phyloP scores from a whole-genome alignment of 441 rosid genomes.

The Bocquillonia castaneifolia region DNA sequence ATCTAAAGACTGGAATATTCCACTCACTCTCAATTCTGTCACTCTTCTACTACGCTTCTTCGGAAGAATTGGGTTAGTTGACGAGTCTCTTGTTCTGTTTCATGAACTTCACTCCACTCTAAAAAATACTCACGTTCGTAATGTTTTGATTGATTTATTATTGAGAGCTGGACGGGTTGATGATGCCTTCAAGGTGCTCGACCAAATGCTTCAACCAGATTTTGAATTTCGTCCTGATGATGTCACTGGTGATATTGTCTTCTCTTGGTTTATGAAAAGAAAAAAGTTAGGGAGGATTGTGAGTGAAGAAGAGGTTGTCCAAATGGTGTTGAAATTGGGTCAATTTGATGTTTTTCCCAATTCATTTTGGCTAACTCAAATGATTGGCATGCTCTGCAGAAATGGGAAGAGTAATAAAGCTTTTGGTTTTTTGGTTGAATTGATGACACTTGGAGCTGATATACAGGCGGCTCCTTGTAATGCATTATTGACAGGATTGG shows the following conservation, averaged over 20 bases:
- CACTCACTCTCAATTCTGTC: slow-evolving; percentile 40
- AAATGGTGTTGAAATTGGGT: slow-evolving; percentile 41
- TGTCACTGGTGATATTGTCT: slow-evolving; percentile 41
- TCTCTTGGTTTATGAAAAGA: slow-evolving; percentile 33
- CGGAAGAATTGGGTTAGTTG: slow-evolving; percentile 43
- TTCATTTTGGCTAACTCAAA: slow-evolving; percentile 36
- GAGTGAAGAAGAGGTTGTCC: slow-evolving; percentile 34
- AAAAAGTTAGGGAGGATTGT: slow-evolving; percentile 20
- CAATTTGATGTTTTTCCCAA: slow-evolving; percentile 44
- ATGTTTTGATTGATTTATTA: slow-evolving; percentile 33
- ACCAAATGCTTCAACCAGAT: slow-evolving; percentile 59
- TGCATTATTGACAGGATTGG: slow-evolving; percentile 55
- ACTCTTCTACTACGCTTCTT: slow-evolving; percentile 44
- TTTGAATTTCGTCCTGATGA: slow-evolving; percentile 39
- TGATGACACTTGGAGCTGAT: slow-evolving; percentile 42
- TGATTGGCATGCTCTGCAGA: slow-evolving; percentile 44
- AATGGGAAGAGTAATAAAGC: slow-evolving; percentile 37
- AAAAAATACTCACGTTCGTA: slow-evolving; percentile 41
- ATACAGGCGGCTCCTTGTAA: slow-evolving; percentile 48
- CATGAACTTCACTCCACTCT: slow-evolving; percentile 29
- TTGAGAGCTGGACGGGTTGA: slow-evolving; percentile 33
- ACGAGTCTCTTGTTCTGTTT: slow-evolving; percentile 41
- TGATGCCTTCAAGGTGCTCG: slow-evolving; percentile 68
- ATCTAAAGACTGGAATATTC: slow-evolving; percentile 46
- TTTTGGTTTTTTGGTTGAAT: slow-evolving; percentile 40